Conservation (phyloP, 371 early-diverging fungal species). For the Apophysomyces sp. region DNA sequence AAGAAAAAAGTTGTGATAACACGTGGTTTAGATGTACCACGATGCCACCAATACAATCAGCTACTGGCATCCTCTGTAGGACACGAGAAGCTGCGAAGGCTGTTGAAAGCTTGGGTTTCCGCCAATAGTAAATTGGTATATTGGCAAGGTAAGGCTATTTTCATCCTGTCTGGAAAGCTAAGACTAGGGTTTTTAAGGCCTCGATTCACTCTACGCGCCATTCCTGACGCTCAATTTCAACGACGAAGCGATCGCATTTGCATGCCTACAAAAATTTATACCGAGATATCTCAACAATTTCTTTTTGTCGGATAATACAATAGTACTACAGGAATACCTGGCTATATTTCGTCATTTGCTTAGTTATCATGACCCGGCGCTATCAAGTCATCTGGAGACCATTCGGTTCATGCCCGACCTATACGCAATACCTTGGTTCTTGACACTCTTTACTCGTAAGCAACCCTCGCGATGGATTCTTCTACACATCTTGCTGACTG, state of each 20-base stretch:
- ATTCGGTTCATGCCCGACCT: conserved; percentile 73
- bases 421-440: conserved; percentile 84
- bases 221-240: conserved; percentile 74
- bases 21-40: conserved; percentile 64
- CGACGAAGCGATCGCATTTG: conserved; percentile 73
- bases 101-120: conserved; percentile 71
- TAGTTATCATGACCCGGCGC: conserved; percentile 73
- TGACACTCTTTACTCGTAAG: conserved; percentile 82
- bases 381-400: conserved; percentile 62
- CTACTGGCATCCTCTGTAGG: conserved; percentile 70
- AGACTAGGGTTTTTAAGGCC: conserved; percentile 35
- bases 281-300: conserved; percentile 65
- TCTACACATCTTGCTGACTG: background rate
- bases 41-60: conserved; percentile 86
- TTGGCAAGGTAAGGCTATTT: conserved; percentile 74
- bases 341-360: conserved; percentile 65
- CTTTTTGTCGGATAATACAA: conserved; percentile 71
- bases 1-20: background rate
- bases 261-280: conserved; percentile 66
- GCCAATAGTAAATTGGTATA: conserved; percentile 70
- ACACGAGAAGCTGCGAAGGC: conserved; percentile 66
- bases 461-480: background rate
- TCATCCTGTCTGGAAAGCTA: background rate
- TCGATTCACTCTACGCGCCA: conserved; percentile 81
- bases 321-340: conserved; percentile 65